Evolutionary conservation across 2,329 filamentous ascomycete genomes (phyloP).

Genomic region (Thelonectria discophora): DNA sequence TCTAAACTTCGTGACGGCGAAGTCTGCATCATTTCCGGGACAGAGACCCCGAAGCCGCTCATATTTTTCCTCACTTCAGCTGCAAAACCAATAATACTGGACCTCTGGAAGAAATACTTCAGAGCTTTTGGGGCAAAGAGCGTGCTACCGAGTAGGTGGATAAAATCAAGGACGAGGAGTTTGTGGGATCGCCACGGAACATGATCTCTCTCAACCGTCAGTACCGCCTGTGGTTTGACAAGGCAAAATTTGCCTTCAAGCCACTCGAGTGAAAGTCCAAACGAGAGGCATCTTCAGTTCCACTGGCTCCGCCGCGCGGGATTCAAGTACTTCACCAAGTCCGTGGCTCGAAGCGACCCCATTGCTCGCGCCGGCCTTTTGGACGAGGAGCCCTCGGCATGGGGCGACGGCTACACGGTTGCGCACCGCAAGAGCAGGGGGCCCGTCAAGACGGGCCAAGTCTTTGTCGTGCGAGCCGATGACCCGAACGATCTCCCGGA

Average conservation of each 20-base stretch:
- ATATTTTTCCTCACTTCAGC: background rate
- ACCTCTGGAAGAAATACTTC: background rate
- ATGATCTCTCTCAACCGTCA: background rate
- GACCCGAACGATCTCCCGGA: constrained; percentile 3
- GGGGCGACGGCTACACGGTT: background rate
- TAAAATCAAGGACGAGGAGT: background rate
- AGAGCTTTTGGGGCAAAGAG: background rate
- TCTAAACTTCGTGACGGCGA: background rate
- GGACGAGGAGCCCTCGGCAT: background rate
- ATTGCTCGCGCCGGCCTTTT: background rate
- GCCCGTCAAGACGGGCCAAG: constrained; percentile 11
- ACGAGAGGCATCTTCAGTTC: background rate
- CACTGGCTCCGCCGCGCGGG: background rate
- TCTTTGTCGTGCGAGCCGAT: background rate
- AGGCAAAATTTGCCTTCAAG: background rate
- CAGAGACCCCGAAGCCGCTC: background rate
- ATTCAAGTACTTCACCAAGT: background rate
- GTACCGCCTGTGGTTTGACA: background rate
- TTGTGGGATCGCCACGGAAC: background rate
- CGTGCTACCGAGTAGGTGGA: background rate
- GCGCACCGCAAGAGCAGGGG: background rate
- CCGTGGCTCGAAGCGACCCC: background rate
- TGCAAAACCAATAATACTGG: background rate
- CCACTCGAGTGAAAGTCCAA: background rate
- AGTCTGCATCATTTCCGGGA: background rate